Conservation (phyloP, 1,139 yeast species). For the Nadsonia starkeyi-henricii region DNA sequence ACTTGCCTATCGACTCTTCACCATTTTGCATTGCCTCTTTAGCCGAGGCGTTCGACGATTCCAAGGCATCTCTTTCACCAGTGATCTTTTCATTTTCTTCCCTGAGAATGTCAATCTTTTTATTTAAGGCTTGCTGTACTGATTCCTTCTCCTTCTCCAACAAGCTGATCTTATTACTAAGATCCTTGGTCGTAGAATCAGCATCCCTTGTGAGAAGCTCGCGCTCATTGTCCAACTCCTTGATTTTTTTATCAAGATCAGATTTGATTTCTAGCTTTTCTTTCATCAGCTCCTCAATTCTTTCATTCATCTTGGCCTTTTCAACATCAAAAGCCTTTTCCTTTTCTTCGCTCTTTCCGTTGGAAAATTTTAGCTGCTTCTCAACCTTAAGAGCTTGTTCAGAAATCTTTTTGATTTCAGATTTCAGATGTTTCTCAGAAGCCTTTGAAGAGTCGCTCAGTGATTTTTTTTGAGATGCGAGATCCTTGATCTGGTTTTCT, state of each 20-base stretch:
- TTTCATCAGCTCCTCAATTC: constrained; percentile 9
- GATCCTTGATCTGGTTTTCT: background rate
- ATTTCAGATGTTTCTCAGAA: constrained; percentile 1
- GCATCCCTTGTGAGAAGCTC: constrained; percentile 14
- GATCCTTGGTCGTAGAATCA: constrained; percentile 11
- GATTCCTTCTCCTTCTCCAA: constrained; percentile 4
- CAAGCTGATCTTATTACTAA: constrained; percentile 7
- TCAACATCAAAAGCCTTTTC: background rate
- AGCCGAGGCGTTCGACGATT: background rate
- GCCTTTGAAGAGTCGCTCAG: constrained; percentile 1
- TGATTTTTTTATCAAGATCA: constrained; percentile 23
- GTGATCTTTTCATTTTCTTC: constrained; percentile 6
- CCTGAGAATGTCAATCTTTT: constrained; percentile 2
- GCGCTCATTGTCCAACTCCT: constrained; percentile 39
- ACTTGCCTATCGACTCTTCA: constrained; percentile 2
- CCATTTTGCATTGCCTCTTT: background rate
- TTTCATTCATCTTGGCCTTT: background rate
- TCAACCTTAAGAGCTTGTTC: background rate
- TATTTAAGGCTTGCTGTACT: background rate
- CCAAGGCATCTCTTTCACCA: constrained; percentile 3
- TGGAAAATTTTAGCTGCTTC: background rate
- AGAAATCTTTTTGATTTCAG: constrained; percentile 2
- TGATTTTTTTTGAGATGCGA: constrained; percentile 2
- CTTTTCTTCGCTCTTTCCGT: background rate
- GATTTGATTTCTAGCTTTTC: constrained; percentile 17